Base-by-base conservation (phyloP, 495 filamentous ascomycete genomes). In the Penicillium canescens region DNA sequence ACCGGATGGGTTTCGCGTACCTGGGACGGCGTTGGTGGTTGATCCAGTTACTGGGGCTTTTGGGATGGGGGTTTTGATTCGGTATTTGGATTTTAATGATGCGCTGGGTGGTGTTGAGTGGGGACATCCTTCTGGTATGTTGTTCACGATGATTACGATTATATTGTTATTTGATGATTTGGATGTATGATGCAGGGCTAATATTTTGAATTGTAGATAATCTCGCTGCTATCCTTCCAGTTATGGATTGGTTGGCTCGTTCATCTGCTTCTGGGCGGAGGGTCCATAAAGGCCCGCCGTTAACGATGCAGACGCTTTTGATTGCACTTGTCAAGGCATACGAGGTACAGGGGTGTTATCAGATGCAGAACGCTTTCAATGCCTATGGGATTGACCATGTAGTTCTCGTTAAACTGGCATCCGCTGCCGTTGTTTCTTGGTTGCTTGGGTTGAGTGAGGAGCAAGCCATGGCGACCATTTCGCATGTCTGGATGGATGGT, bases 41-140 rank as follows among this genome's bases (percentile, higher is more conserved):
- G 75, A 78, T 51, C 68, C 69, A 3, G 34, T 77, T 2, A 66
- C 77, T 40, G 76, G 76, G 0, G 67, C 75, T 6, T 78, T 78
- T 46, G 69, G 73, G 42, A n/a, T 79, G 20, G 74, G 77, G 3
- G 52, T 65, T 7, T 48, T 77, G 51, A 74, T 79, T 10, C 64
- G 73, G 3, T 77, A 75, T 50, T 52, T 77, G 18, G 76, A 78
- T 44, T 74, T 76, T 37, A 79, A 79, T 43, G 76, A 78, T 65
- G 73, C 70, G 16, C 54, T 71, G 4, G 55, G 55, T 7, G 75
- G 74, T 4, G 66, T 59, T 21, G 76, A 79, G 54, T 77, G 74
- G 73, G 72, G 75, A 11, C 75, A 78, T 65, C 76, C 74, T 24
- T 74, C 71, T 44, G 70, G 70, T 72, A 60, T n/a, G 41, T 10